phyloP scores from a whole-genome alignment of 495 filamentous ascomycete genomes.

The Collariella sp. region DNA sequence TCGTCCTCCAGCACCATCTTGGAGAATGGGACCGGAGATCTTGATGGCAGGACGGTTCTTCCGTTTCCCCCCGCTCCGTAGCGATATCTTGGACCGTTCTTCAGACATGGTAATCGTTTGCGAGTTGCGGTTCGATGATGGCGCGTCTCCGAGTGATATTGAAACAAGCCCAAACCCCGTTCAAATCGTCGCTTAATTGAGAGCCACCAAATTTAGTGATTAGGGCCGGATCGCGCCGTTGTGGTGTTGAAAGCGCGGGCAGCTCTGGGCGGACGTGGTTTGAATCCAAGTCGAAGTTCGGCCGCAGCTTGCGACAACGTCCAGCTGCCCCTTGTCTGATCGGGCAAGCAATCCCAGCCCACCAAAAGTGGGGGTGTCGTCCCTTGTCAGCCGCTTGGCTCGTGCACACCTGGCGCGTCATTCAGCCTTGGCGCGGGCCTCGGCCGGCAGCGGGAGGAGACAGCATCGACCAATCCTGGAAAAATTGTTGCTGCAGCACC shows the following conservation, averaged over 20 bases:
- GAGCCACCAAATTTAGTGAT: too few relatives aligned
- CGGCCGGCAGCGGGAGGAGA: conserved; percentile 13
- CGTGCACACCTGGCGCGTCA: conserved; percentile 14
- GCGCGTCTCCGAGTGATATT: conserved; percentile 7
- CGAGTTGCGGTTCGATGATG: background rate
- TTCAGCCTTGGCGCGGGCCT: background rate
- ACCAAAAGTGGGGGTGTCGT: background rate
- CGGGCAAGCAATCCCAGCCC: too few relatives aligned
- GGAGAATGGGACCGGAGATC: conserved; percentile 57
- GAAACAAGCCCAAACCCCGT: background rate
- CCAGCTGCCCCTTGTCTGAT: too few relatives aligned
- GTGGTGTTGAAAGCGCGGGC: too few relatives aligned
- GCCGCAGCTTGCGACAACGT: too few relatives aligned
- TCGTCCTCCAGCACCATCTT: conserved; percentile 29
- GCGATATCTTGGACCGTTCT: conserved; percentile 68
- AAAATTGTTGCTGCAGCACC: conserved; percentile 10
- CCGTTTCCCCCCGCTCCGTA: conserved; percentile 69
- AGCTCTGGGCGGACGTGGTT: too few relatives aligned
- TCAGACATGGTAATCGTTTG: conserved; percentile 44
- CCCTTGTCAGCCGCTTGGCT: background rate
- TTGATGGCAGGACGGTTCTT: conserved; percentile 71
- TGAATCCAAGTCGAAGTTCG: too few relatives aligned
- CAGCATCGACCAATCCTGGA: background rate
- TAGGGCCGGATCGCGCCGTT: too few relatives aligned
- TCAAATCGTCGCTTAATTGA: too few relatives aligned